Conservation (phyloP, 2,329 filamentous ascomycete genomes). For the Fusarium buharicum region DNA sequence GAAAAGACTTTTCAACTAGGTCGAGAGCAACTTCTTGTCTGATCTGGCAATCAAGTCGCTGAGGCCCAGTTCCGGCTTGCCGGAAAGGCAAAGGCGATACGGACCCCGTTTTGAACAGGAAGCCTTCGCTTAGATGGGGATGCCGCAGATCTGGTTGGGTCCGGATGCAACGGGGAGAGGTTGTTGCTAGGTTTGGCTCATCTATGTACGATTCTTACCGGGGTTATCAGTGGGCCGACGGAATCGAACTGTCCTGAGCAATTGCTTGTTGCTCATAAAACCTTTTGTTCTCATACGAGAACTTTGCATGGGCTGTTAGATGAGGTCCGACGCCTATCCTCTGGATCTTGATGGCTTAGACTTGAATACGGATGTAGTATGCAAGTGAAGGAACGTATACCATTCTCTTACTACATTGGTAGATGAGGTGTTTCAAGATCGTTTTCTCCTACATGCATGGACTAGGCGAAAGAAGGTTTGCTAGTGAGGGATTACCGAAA, state of each 20-base stretch:
- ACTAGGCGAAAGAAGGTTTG: constrained; percentile 21
- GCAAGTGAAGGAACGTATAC: background rate
- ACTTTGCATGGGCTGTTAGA: background rate
- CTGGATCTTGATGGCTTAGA: background rate
- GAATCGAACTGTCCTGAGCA: background rate
- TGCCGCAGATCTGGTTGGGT: constrained; percentile 11
- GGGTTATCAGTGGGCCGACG: background rate
- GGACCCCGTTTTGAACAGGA: constrained; percentile 3
- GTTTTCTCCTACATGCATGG: background rate
- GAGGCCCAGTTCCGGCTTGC: constrained; percentile 19
- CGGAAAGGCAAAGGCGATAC: constrained; percentile 10
- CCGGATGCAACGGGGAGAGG: constrained; percentile 13
- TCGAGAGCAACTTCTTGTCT: constrained; percentile 4
- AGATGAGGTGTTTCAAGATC: background rate
- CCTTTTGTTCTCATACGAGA: background rate
- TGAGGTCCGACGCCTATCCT: background rate
- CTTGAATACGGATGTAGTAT: background rate
- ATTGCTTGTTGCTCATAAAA: constrained; percentile 1
- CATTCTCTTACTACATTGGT: background rate
- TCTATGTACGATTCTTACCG: background rate
- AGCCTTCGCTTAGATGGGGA: constrained; percentile 4
- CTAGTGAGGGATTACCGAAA: constrained; percentile 22
- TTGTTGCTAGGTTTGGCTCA: background rate
- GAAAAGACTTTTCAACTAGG: constrained; percentile 33
- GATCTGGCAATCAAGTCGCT: background rate